Conservation (phyloP, 495 filamentous ascomycete genomes). For the Xylaria cubensis region DNA sequence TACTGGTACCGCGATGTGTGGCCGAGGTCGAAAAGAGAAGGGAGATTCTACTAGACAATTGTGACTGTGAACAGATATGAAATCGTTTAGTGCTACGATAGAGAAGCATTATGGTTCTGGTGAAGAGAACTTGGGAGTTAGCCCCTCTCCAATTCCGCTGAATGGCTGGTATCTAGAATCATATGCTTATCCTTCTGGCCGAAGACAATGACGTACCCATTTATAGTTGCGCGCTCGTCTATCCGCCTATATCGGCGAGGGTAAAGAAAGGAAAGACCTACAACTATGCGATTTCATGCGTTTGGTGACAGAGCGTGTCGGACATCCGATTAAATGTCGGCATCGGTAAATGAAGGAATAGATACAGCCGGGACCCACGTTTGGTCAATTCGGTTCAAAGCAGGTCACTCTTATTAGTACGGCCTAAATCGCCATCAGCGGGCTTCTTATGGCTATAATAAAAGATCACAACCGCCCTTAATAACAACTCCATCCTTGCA, state of each 20-base stretch:
- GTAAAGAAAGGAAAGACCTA: neutral
- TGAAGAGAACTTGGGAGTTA: neutral
- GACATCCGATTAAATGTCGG: neutral
- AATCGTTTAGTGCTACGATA: neutral
- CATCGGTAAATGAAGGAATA: neutral
- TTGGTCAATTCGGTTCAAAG: too few relatives aligned
- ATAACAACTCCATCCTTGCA: neutral
- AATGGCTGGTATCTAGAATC: neutral
- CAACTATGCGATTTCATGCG: neutral
- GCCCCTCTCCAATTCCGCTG: neutral
- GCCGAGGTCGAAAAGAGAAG: neutral
- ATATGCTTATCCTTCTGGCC: conserved; percentile 10
- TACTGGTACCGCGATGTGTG: neutral
- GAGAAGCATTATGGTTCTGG: neutral
- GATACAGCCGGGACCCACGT: neutral
- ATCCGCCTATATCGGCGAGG: neutral
- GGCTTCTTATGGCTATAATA: neutral
- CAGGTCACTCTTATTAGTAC: neutral
- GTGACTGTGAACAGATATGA: neutral
- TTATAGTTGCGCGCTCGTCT: neutral
- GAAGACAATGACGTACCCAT: conserved; percentile 21
- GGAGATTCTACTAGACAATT: neutral
- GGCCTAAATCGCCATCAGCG: neutral
- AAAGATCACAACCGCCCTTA: neutral
- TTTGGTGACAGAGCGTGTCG: neutral